Percentiles rank a stretch among this genome's conserved stretches.
Evolutionary conservation across 2,329 filamentous ascomycete species (phyloP).

Genomic region (Sphaerulina musiva): DNA sequence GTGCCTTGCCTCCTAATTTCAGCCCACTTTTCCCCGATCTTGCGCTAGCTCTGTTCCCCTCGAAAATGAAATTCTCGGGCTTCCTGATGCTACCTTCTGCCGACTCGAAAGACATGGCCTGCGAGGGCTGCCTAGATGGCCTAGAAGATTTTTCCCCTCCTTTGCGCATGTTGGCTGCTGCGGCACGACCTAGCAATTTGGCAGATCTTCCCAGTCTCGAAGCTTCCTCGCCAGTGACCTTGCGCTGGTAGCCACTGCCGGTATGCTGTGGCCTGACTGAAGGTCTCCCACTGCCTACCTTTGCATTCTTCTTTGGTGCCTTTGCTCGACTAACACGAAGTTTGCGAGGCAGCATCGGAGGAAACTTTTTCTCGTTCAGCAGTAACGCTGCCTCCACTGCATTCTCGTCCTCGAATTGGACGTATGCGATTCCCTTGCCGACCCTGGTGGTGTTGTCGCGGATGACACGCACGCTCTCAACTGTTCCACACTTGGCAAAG

Average conservation of each 20-base stretch:
- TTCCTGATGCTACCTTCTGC: constrained; percentile 41
- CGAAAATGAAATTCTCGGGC: constrained; percentile 70
- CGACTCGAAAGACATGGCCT: not conserved
- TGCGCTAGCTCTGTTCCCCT: constrained; percentile 66
- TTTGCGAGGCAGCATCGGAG: constrained; percentile 83
- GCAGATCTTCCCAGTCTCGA: constrained; percentile 66
- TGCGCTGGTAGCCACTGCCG: constrained; percentile 55
- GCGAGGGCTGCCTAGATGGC: not conserved
- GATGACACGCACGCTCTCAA: constrained; percentile 89
- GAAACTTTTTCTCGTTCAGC: constrained; percentile 84
- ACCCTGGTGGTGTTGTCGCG: constrained; percentile 85
- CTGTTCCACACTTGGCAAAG: constrained; percentile 68
- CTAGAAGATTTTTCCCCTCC: constrained; percentile 5
- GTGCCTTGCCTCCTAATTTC: constrained; percentile 47
- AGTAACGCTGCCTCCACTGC: constrained; percentile 85
- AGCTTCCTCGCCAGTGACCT: constrained; percentile 62
- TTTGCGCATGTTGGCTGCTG: constrained; percentile 44
- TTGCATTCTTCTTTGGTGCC: constrained; percentile 51
- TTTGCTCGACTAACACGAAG: constrained; percentile 84
- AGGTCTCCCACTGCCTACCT: constrained; percentile 30
- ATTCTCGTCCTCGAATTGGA: constrained; percentile 86
- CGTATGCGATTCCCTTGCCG: constrained; percentile 94
- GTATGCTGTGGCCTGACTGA: constrained; percentile 18
- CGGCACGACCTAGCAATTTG: constrained; percentile 66
- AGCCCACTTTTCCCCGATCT: constrained; percentile 59